Base-by-base conservation (phyloP, 2,329 filamentous ascomycete genomes). In the Neocatenulostroma microsporum region DNA sequence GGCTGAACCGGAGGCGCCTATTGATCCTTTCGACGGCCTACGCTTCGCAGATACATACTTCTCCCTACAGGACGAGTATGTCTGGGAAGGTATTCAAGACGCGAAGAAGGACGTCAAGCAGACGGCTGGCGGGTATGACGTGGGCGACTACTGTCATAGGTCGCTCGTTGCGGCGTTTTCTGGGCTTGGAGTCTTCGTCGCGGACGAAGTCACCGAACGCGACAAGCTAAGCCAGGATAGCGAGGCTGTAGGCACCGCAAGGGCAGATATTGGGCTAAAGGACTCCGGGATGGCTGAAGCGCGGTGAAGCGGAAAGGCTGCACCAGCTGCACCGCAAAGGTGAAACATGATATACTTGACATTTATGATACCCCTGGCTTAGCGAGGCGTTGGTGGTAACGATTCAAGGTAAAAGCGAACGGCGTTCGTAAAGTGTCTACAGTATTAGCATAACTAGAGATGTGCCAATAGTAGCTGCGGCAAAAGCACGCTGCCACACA, bases 91-190 rank as follows among this genome's bases (percentile, higher is more conserved):
- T 70, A 67, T 93, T 36, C 78, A 82, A 29, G 68, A 68, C 17
- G 73, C 79, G 21, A 74, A 79, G 39, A 74, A 74, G 26, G 80
- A 88, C 55, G 63, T 72, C 2, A 69, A 73, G 29, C 78, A 82
- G 54, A 66, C 74, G 34, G 84, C 84, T 12, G 88, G 87, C 21
- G 93, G 91, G 0, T 96, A 93, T 62, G 80, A 81, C 51, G 68
- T 89, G 28, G 69, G 74, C 21, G 87, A 94, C 56, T 96, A 91
- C 56, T 84, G 86, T 52, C 71, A 78, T 6, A 72, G 88, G 17
- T 80, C 84, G 17, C 66, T 98, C 56, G 83, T 85, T 42, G 88
- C 95, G 56, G 87, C 89, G 0, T 96, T 95, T 62, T 78, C 84
- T 0, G 91, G 93, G 0, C 61, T 98, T 42, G 86, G 84, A 1